Percentiles rank a stretch among this genome's conserved stretches.
Evolutionary conservation across 2,329 filamentous ascomycete species (phyloP).

Genomic region (Huntiella bhutanensis): DNA sequence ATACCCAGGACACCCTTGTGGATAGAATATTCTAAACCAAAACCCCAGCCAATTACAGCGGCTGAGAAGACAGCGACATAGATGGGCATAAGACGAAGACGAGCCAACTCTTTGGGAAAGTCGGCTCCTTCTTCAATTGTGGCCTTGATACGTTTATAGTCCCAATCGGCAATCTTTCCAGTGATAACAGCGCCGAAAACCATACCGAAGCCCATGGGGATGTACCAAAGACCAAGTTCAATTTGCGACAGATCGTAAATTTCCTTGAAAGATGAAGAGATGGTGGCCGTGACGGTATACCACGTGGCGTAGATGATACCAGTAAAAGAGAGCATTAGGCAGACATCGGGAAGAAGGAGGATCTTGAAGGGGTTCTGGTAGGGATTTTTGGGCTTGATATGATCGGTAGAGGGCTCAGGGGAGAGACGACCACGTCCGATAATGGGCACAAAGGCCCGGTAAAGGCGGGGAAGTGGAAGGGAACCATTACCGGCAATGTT

Average conservation of each 20-base stretch:
- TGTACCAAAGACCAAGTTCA: constrained; percentile 18
- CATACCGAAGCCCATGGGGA: constrained; percentile 18
- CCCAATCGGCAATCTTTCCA: constrained; percentile 17
- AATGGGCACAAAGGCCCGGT: constrained; percentile 13
- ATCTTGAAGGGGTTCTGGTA: constrained; percentile 18
- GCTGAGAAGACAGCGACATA: constrained; percentile 14
- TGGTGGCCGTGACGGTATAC: constrained; percentile 19
- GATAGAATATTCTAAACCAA: constrained; percentile 14
- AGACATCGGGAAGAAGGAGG: constrained; percentile 17
- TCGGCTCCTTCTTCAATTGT: constrained; percentile 3
- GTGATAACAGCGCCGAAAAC: constrained; percentile 16
- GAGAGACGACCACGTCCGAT: constrained; percentile 7
- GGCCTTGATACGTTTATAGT: constrained; percentile 15
- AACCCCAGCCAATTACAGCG: constrained; percentile 16
- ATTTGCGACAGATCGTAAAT: constrained; percentile 18
- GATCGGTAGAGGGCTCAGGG: neutral
- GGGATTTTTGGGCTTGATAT: neutral
- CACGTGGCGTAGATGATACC: constrained; percentile 19
- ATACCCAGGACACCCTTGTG: constrained; percentile 15
- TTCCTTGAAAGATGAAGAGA: constrained; percentile 17
- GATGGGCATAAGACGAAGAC: constrained; percentile 15
- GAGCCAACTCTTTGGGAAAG: constrained; percentile 17
- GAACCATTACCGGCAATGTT: constrained; percentile 17
- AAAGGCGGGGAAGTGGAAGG: constrained; percentile 10
- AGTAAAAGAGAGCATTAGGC: constrained; percentile 17